Evolutionary conservation across 164 flowering plant species (phyloP), one percentile per base, ranked within the genome.

Genomic region (Saururus chinensis): DNA sequence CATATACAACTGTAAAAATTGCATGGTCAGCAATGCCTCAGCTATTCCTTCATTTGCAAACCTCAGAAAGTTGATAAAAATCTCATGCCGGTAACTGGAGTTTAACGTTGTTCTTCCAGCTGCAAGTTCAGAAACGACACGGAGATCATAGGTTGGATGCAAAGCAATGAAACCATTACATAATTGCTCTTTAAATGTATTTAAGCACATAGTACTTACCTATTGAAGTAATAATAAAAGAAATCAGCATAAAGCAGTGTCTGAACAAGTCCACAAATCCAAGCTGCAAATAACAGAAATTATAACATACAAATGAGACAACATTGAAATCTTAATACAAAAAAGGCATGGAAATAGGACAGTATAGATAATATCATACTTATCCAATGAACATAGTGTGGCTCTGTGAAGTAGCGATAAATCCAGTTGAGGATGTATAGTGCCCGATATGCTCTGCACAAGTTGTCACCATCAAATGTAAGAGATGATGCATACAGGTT

Each of bases 161-260:
- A 9, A 42, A 42, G 9, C 49, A 42, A 14, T 42, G 12, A 42
- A 10, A 14, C 1, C 17, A 14, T 14, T 42, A 30, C 37, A 30
- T 30, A 30, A 30, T 30, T 30, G 37, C 37, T 30, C 37, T 30
- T 30, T 30, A 30, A 30, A 30, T 6, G 37, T 30, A 2, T 30
- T 30, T 30, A n/a, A n/a, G n/a, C n/a, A n/a, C n/a, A n/a, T n/a
- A 30, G 37, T 2, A 30, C 22, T 52, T 68, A 90, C 97, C 97
- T 90, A 20, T 80, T 81, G 73, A 92, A 84, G 73, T 92, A 89
- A 63, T 89, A 92, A 60, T 92, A 92, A 77, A 92, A 92, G 85
- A 92, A 92, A 73, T 92, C 98, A 16, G 83, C 98, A 76, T 88
- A 92, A 5, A 92, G 86, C 72, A 84, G 67, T 49, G 98, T 92